Conservation (phyloP, 2,329 filamentous ascomycete genomes). For the Raffaelea deltoideospora region DNA sequence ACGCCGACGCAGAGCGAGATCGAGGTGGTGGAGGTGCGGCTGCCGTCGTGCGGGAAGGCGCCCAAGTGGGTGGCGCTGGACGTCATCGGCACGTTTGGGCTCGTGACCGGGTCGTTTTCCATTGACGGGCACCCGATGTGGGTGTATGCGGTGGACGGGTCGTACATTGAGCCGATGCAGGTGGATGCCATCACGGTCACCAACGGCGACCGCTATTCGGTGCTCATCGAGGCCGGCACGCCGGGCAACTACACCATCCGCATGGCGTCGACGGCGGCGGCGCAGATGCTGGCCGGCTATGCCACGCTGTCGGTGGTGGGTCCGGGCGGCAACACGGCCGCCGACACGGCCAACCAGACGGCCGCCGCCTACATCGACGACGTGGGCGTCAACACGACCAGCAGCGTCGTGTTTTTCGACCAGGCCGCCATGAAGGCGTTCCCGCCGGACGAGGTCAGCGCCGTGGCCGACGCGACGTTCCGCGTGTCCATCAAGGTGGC, state of each 20-base stretch:
- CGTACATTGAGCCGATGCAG: conserved; percentile 35
- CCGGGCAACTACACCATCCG: conserved; percentile 39
- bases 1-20: conserved; percentile 25
- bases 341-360: conserved; percentile 16
- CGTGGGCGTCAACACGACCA: conserved; percentile 26
- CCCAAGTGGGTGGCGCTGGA: conserved; percentile 34
- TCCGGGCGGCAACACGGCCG: background rate
- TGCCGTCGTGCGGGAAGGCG: background rate
- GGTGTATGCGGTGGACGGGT: conserved; percentile 38
- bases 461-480: conserved; percentile 28
- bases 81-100: conserved; percentile 34
- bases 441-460: conserved; percentile 26
- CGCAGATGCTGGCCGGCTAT: conserved; percentile 39
- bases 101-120: conserved; percentile 28
- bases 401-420: conserved; percentile 27
- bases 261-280: conserved; percentile 28
- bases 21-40: conserved; percentile 26
- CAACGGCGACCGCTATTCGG: conserved; percentile 38
- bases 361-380: conserved; percentile 28
- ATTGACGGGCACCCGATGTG: conserved; percentile 38
- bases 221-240: conserved; percentile 30
- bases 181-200: conserved; percentile 30
- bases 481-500: conserved; percentile 24
- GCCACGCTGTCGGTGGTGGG: conserved; percentile 29
- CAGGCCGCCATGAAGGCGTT: conserved; percentile 28